Conservation (phyloP, 805 yeast species). For the Ogataea corticis region DNA sequence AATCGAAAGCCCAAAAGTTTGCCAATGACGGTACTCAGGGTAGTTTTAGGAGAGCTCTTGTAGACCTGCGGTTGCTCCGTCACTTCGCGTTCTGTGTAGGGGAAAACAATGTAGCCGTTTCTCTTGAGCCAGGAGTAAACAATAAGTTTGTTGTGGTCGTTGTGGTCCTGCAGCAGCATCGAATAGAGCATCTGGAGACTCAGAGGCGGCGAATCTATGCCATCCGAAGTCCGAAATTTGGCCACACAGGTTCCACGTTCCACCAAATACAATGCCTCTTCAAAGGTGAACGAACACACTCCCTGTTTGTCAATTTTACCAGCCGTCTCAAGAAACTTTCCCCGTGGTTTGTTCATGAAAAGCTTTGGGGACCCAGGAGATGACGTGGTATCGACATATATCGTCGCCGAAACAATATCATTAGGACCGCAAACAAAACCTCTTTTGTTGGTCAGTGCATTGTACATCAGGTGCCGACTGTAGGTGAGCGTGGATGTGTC, state of each 20-base stretch:
- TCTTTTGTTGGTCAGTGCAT: slow-evolving; percentile 54
- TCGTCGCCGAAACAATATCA: slow-evolving; percentile 29
- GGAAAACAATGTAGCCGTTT: slow-evolving; percentile 68
- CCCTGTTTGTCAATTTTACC: slow-evolving; percentile 58
- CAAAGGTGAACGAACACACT: slow-evolving; percentile 49
- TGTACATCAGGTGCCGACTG: slow-evolving; percentile 71
- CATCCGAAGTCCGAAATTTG: slow-evolving; percentile 23
- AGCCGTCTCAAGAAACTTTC: slow-evolving; percentile 70
- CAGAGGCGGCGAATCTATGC: slow-evolving; percentile 39
- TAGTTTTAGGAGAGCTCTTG: neutral
- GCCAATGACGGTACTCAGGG: neutral
- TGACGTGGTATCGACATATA: slow-evolving; percentile 16
- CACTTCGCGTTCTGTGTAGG: neutral
- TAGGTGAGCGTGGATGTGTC: slow-evolving; percentile 40
- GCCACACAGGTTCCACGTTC: slow-evolving; percentile 69
- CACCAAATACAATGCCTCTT: slow-evolving; percentile 74
- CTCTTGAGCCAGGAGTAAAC: slow-evolving; percentile 76
- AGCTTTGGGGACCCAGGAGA: slow-evolving; percentile 1
- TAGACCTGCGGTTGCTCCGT: neutral
- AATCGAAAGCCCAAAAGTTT: slow-evolving; percentile 3
- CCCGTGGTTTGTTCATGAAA: slow-evolving; percentile 53
- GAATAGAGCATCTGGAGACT: slow-evolving; percentile 67
- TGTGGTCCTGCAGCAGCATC: slow-evolving; percentile 39
- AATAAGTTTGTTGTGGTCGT: slow-evolving; percentile 53
- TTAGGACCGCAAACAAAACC: slow-evolving; percentile 36